A percentile compares a stretch with the other conserved stretches of the same genome.
Conservation (phyloP, 108 stramenopile species). For the Parmales sp. region DNA sequence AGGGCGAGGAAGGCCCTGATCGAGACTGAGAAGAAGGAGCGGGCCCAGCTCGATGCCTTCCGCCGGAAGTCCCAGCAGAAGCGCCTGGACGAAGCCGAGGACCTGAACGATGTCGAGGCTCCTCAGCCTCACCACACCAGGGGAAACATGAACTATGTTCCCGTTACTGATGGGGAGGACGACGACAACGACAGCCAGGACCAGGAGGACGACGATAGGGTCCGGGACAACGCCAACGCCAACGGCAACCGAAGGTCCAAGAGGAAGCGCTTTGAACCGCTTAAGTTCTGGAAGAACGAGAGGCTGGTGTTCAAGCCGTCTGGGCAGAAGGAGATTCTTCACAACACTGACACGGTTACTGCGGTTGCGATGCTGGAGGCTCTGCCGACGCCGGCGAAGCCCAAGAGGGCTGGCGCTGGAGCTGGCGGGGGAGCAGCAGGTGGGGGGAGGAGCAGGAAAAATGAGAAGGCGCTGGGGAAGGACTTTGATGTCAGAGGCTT, state of each 20-base stretch:
- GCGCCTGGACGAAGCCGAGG: not conserved
- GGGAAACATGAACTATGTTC: slow-evolving; percentile 4
- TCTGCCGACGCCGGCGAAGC: slow-evolving; percentile 63
- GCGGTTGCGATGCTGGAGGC: slow-evolving; percentile 48
- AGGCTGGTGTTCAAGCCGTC: slow-evolving; percentile 57
- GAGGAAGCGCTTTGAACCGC: slow-evolving; percentile 43
- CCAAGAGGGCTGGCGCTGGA: slow-evolving; percentile 31
- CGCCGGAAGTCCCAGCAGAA: not conserved
- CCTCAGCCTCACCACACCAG: not conserved
- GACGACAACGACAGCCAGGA: slow-evolving; percentile 30
- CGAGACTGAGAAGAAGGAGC: not conserved
- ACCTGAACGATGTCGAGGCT: slow-evolving; percentile 4
- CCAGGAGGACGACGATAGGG: slow-evolving; percentile 20
- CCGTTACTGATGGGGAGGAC: slow-evolving; percentile 17
- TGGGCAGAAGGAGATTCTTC: slow-evolving; percentile 32
- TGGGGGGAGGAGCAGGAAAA: not conserved
- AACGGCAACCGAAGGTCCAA: slow-evolving; percentile 41
- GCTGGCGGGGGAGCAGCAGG: slow-evolving; percentile 30
- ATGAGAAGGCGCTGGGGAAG: not conserved
- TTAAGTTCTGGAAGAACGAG: slow-evolving; percentile 84
- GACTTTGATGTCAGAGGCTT: not conserved
- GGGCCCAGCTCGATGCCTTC: not conserved
- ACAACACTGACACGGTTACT: slow-evolving; percentile 55
- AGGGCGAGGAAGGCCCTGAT: not conserved
- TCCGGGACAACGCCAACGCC: slow-evolving; percentile 2